Evolutionary conservation across 257 asterid genomes (phyloP).

Genomic region (Plantago ovata): DNA sequence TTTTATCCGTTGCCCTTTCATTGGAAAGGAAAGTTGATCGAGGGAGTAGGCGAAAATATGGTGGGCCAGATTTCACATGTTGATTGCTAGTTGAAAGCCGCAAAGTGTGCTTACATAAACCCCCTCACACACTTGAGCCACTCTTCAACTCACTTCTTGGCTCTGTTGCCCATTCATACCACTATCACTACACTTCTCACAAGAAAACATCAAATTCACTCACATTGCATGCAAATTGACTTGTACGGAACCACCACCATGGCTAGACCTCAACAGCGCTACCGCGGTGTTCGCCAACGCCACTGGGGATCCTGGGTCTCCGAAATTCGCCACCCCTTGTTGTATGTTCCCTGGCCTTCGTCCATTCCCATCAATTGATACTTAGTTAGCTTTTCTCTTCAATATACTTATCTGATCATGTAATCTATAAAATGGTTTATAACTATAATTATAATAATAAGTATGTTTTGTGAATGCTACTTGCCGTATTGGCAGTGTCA

Average conservation of each 20-base stretch:
- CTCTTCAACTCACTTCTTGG: conserved; percentile 9
- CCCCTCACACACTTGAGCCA: conserved; percentile 16
- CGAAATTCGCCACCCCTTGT: conserved; percentile 88
- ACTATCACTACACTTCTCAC: conserved; percentile 14
- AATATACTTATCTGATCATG: no score
- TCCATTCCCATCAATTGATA: background rate
- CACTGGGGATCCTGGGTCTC: conserved; percentile 99
- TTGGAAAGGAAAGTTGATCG: conserved; percentile 28
- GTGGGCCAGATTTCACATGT: conserved; percentile 46
- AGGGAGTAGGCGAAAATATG: conserved; percentile 18
- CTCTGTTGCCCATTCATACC: no score
- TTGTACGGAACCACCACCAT: conserved; percentile 18
- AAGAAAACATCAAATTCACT: conserved; percentile 9
- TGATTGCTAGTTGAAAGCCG: conserved; percentile 54
- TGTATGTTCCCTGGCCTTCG: conserved; percentile 39
- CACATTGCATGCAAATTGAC: background rate
- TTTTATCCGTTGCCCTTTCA: conserved; percentile 3
- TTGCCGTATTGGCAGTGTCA: no score
- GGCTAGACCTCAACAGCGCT: conserved; percentile 74
- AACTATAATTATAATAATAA: no score
- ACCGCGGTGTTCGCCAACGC: conserved; percentile 87
- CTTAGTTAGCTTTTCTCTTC: background rate
- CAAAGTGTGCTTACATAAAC: conserved; percentile 51
- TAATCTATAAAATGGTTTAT: no score
- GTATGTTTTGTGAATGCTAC: no score